phyloP scores from a whole-genome alignment of 371 early-diverging fungal genomes.

The Mucor irregularis region DNA sequence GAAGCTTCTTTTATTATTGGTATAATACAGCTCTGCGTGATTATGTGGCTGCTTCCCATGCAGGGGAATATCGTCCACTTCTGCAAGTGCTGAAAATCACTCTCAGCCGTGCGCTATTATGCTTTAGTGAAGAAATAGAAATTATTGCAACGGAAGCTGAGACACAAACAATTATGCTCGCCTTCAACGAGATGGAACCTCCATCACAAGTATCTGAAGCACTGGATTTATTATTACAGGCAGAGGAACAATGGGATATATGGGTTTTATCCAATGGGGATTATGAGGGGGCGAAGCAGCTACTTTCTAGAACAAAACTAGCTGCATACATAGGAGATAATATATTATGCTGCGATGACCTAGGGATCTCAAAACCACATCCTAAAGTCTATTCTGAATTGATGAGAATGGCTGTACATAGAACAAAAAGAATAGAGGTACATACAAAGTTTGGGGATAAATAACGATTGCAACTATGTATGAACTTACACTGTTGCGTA shows the following conservation, averaged over 20 bases:
- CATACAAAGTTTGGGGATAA: no score
- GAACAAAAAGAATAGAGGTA: conserved; percentile 45
- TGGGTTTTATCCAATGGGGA: conserved; percentile 36
- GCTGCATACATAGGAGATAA: conserved; percentile 5
- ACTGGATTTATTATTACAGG: background rate
- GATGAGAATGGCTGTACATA: conserved; percentile 37
- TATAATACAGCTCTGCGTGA: conserved; percentile 26
- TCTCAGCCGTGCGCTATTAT: conserved; percentile 20
- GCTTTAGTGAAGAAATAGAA: conserved; percentile 6
- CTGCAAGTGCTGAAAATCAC: conserved; percentile 18
- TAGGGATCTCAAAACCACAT: conserved; percentile 41
- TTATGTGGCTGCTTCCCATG: conserved; percentile 38
- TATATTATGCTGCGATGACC: conserved; percentile 37
- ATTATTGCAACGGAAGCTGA: conserved; percentile 7
- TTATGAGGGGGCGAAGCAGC: conserved; percentile 2
- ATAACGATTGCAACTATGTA: background rate
- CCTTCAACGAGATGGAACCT: conserved; percentile 22
- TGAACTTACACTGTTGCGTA: background rate
- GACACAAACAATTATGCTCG: conserved; percentile 10
- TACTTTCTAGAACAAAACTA: conserved; percentile 10
- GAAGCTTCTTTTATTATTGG: conserved; percentile 31
- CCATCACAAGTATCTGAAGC: background rate
- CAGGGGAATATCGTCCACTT: conserved; percentile 33
- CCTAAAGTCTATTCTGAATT: conserved; percentile 44
- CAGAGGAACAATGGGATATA: conserved; percentile 30